Evolutionary conservation across 805 yeast species (phyloP).

Genomic region (Saturnispora serradocipensis): DNA sequence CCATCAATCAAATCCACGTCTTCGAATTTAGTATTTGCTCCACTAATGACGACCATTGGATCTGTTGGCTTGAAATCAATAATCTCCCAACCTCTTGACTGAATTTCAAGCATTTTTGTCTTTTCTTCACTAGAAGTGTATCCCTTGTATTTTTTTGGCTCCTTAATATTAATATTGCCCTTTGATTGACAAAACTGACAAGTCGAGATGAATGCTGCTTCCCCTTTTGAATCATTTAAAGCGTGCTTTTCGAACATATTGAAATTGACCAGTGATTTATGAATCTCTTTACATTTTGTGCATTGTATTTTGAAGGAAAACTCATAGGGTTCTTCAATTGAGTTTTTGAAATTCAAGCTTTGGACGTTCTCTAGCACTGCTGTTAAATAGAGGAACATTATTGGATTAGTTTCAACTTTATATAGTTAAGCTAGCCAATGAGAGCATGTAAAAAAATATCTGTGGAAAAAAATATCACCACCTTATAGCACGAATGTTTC

Average conservation of each 20-base stretch:
- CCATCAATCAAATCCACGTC: conserved; percentile 60
- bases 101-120: conserved; percentile 54
- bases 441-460: background rate
- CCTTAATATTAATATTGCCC: conserved; percentile 17
- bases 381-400: conserved; percentile 21
- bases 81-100: conserved; percentile 78
- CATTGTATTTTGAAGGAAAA: conserved; percentile 71
- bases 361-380: conserved; percentile 32
- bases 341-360: background rate
- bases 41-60: conserved; percentile 32
- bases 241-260: conserved; percentile 59
- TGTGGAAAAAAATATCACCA: background rate
- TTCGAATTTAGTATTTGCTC: conserved; percentile 21
- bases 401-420: background rate
- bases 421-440: background rate
- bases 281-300: conserved; percentile 68
- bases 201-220: conserved; percentile 69
- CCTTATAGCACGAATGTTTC: background rate
- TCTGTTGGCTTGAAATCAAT: conserved; percentile 61
- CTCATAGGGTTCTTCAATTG: conserved; percentile 45
- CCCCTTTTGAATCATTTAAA: conserved; percentile 65
- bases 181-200: conserved; percentile 23
- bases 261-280: conserved; percentile 60
- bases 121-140: conserved; percentile 33
- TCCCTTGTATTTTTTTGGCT: conserved; percentile 20